A percentile compares a stretch with the other conserved stretches of the same genome.
phyloP scores from a whole-genome alignment of 2,329 filamentous ascomycete species.

The Nannizzia gypsea region DNA sequence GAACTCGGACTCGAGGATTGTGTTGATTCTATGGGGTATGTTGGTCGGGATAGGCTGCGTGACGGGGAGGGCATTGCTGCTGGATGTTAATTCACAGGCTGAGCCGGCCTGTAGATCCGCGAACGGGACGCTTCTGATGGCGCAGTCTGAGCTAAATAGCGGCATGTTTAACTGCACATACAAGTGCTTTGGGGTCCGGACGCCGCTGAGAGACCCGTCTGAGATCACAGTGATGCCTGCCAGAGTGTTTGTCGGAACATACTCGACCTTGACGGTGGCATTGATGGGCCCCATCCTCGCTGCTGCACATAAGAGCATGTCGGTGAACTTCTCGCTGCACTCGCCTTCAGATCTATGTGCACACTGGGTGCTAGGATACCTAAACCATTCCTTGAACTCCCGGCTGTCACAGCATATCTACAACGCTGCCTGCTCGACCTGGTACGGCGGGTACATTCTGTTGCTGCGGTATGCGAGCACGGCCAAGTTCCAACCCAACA shows the following conservation, averaged over 20 bases:
- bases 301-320: constrained; percentile 18
- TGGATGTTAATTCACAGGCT: constrained; percentile 13
- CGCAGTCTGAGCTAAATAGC: constrained; percentile 13
- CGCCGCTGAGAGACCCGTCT: constrained; percentile 15
- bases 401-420: constrained; percentile 17
- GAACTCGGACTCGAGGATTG: constrained; percentile 15
- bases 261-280: constrained; percentile 11
- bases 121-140: constrained; percentile 15
- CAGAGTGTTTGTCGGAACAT: constrained; percentile 13
- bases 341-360: constrained; percentile 16
- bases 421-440: constrained; percentile 16
- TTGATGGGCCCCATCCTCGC: constrained; percentile 17
- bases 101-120: constrained; percentile 18
- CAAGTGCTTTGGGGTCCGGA: constrained; percentile 16
- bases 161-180: constrained; percentile 21
- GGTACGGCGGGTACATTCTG: constrained; percentile 20
- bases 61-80: constrained; percentile 15
- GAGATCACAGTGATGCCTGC: constrained; percentile 17
- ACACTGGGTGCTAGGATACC: constrained; percentile 14
- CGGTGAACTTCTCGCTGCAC: constrained; percentile 14
- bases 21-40: constrained; percentile 18
- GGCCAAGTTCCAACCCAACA: constrained; percentile 5
- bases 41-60: constrained; percentile 17
- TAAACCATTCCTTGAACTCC: constrained; percentile 14
- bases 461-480: constrained; percentile 16